Evolutionary conservation across 2,329 filamentous ascomycete species (phyloP).

Genomic region (Blastomyces parvus): DNA sequence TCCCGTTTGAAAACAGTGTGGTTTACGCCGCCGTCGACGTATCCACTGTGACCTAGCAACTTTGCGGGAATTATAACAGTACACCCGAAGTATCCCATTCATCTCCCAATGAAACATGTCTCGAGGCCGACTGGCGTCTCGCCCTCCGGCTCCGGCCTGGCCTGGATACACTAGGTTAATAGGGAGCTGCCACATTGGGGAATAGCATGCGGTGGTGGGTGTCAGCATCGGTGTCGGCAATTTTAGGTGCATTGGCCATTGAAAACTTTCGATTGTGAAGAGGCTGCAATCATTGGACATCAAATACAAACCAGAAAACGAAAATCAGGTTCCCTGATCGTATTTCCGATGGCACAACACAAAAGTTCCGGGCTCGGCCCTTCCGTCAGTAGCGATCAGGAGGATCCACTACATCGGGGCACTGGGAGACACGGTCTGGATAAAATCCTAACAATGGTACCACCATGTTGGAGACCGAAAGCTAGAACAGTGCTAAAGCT

Average conservation of each 20-base stretch:
- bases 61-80: neutral
- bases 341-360: neutral
- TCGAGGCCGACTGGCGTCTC: neutral
- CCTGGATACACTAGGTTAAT: neutral
- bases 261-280: neutral
- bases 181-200: neutral
- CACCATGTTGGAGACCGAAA: slow-evolving; percentile 6
- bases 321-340: neutral
- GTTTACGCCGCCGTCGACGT: neutral
- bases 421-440: neutral
- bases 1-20: neutral
- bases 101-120: neutral
- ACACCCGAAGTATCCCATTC: neutral
- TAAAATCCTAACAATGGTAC: slow-evolving; percentile 2
- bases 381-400: neutral
- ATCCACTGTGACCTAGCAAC: neutral
- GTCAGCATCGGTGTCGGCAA: neutral
- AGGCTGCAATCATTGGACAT: neutral
- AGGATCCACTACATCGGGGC: neutral
- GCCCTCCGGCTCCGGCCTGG: neutral
- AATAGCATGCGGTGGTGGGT: neutral
- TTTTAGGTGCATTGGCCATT: neutral
- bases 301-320: neutral
- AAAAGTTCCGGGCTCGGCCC: neutral
- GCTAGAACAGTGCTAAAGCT: neutral